These are phyloP conservation scores for Xylaria scruposa DNA, from an alignment of 495 filamentous ascomycete species.

Conservation along the genomic window DNA sequence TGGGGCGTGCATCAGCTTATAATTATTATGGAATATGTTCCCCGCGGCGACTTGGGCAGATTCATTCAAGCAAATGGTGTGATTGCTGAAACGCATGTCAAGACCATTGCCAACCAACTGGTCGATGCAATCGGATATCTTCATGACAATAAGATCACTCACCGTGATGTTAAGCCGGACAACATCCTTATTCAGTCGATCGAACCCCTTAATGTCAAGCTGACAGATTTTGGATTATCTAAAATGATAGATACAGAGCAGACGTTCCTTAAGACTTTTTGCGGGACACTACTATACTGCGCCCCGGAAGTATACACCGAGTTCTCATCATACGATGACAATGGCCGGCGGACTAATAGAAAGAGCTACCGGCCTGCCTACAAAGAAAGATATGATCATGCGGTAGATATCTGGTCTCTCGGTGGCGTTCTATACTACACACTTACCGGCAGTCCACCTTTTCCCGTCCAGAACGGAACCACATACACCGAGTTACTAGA, in stretches of 20 bases:
- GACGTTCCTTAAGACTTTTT: conserved; percentile 94
- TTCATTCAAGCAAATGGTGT: conserved; percentile 65
- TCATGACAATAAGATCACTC: conserved; percentile 84
- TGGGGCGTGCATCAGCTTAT: conserved; percentile 82
- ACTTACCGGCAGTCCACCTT: conserved; percentile 77
- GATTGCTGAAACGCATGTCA: conserved; percentile 71
- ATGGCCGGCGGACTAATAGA: conserved; percentile 51
- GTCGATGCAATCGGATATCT: conserved; percentile 85
- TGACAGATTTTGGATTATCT: conserved; percentile 95
- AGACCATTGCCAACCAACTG: conserved; percentile 76
- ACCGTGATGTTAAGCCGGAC: conserved; percentile 97
- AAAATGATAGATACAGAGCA: conserved; percentile 87
- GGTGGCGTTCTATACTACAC: conserved; percentile 88
- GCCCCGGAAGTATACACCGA: conserved; percentile 95
- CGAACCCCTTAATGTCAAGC: conserved; percentile 80
- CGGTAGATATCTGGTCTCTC: conserved; percentile 94
- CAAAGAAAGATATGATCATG: conserved; percentile 75
- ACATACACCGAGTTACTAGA: conserved; percentile 71
- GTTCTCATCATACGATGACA: conserved; percentile 65
- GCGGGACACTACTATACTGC: conserved; percentile 93
- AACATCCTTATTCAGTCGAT: conserved; percentile 84
- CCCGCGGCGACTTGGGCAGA: conserved; percentile 79
- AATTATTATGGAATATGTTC: conserved; percentile 92
- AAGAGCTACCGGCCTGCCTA: conserved; percentile 43
- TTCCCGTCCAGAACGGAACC: conserved; percentile 65